Base-by-base conservation (phyloP, 2,329 filamentous ascomycete genomes). In the Hypoxylon sp. region DNA sequence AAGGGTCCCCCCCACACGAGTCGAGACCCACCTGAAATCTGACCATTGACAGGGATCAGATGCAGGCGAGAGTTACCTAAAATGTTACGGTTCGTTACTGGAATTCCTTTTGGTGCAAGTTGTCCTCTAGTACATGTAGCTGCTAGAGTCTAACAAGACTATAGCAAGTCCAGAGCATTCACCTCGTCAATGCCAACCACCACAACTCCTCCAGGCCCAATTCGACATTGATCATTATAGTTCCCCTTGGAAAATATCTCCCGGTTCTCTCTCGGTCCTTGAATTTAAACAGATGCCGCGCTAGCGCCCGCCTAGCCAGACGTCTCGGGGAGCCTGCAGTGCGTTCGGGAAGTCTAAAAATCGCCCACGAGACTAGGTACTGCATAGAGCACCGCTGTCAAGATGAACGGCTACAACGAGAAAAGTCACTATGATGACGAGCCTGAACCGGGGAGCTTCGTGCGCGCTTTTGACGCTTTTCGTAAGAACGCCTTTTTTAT, bases 381-480 rank as follows among this genome's bases (percentile, higher is more conserved):
- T 25, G 37, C 23, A 39, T 29, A 39, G 52, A 60, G 19, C 30
- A 53, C 21, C 50, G 60, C 57, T 6, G 65, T 53, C 65, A 75
- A 69, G 63, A 96, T 97, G 93, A 92, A 96, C 85, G 91, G 91
- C 75, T 94, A 91, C 81, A 84, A 89, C 73, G 85, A 90, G 75
- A 80, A 82, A 68, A 85, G 87, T 72, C 84, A 84, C 71, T 86
- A 94, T 73, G 86, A 94, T 75, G 94, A 97, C 74, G 91, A 91
- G 75, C 90, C 92, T 73, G 90, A 90, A 77, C 84, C 84, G 61
- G 85, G 87, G 60, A 84, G 81, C 78, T 87, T 90, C 62, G 88
- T 97, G 75, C 90, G 90, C 79, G 94, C 95, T 64, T 99, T 99
- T 80, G 96, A 99, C 83, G 95, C 94, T 71, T 99, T 99, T 79